Percentiles rank a stretch among this genome's conserved stretches.
These are phyloP conservation scores for Rhododendron simsii DNA, from an alignment of 148 eudicot species.

Conservation along the genomic window DNA sequence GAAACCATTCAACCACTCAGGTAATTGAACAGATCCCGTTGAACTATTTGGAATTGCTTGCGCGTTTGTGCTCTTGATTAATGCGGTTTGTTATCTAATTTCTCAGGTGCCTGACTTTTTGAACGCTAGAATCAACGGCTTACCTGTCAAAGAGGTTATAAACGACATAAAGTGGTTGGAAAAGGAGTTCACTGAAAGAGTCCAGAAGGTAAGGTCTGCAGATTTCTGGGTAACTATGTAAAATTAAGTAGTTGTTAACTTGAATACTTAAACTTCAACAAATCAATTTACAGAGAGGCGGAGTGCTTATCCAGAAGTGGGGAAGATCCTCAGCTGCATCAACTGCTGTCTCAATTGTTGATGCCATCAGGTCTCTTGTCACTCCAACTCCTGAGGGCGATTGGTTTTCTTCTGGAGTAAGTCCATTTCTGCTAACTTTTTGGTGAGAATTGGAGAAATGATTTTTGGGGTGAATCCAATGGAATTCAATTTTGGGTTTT, in stretches of 20 bases:
- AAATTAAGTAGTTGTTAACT: neutral
- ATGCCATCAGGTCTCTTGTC: constrained; percentile 82
- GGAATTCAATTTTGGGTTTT: neutral
- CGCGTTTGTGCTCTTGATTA: neutral
- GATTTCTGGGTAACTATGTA: neutral
- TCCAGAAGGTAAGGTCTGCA: constrained; percentile 59
- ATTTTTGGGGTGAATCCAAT: neutral
- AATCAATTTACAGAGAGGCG: constrained; percentile 76
- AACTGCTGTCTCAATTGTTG: constrained; percentile 87
- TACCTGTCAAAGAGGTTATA: constrained; percentile 82
- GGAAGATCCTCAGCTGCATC: constrained; percentile 99
- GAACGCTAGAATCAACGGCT: constrained; percentile 80
- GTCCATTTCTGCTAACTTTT: constrained; percentile 19
- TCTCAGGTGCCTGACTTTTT: constrained; percentile 89
- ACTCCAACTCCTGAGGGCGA: constrained; percentile 95
- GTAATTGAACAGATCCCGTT: constrained; percentile 21
- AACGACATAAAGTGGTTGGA: constrained; percentile 90
- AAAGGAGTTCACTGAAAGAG: constrained; percentile 77
- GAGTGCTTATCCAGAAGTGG: constrained; percentile 88
- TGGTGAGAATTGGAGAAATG: neutral
- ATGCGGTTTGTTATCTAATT: neutral
- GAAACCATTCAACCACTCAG: constrained; percentile 99
- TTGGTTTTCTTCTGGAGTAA: constrained; percentile 98
- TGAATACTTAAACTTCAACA: neutral
- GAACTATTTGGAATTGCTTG: neutral